Conservation (phyloP, 164 flowering plant genomes). For the Amborella trichopoda region DNA sequence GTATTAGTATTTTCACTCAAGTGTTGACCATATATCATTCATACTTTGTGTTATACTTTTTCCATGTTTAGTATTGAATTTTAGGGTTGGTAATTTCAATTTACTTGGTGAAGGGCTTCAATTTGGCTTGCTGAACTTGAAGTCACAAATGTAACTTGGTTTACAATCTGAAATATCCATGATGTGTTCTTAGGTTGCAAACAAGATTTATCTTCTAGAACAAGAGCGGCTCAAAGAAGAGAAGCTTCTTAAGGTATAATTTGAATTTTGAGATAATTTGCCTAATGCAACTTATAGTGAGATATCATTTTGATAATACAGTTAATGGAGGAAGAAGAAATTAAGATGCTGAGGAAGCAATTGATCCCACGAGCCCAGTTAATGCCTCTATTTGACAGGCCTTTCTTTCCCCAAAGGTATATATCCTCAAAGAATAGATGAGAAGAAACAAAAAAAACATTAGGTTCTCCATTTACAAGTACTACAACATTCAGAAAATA, state of each 20-base stretch:
- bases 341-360: slow-evolving; percentile 57
- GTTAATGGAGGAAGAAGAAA: slow-evolving; percentile 75
- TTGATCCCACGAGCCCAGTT: slow-evolving; percentile 80
- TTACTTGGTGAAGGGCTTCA: neutral
- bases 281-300: neutral
- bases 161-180: neutral
- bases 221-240: slow-evolving; percentile 37
- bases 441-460: neutral
- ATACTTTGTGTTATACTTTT: neutral
- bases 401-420: slow-evolving; percentile 76
- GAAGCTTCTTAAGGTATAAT: slow-evolving; percentile 42
- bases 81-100: neutral
- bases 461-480: neutral
- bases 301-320: slow-evolving; percentile 5
- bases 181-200: slow-evolving; percentile 31
- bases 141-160: neutral
- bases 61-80: neutral
- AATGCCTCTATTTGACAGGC: slow-evolving; percentile 73
- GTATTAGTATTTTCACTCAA: neutral
- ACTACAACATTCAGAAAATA: neutral
- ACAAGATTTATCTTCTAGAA: slow-evolving; percentile 33
- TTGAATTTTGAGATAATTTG: neutral
- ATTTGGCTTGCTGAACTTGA: neutral
- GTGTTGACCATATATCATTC: neutral
- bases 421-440: neutral